Evolutionary conservation across 495 filamentous ascomycete genomes (phyloP), one percentile per base, ranked within the genome.

Genomic region (Aspergillus nanangensis): DNA sequence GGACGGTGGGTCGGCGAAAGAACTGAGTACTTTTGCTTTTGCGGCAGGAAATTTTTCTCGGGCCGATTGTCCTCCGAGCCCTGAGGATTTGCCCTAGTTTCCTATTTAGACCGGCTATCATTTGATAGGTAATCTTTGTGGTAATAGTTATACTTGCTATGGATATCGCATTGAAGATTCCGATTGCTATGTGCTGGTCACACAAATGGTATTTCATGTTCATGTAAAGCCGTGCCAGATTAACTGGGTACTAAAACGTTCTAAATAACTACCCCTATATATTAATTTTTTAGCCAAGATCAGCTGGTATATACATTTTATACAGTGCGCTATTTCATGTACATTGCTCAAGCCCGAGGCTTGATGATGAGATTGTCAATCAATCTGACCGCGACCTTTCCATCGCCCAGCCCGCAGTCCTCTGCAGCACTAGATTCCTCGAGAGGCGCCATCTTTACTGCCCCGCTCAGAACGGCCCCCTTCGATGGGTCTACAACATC

Each of bases 351-450:
- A 19, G 1, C n/a, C 20, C 44, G 56, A 43, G 81, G 77, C 52
- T 76, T 69, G 24, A 93, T 64, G 43, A 94, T 85, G 55, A 97
- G 81, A 55, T 98, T 98, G 60, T 98, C 93, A 61, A 98, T 96
- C 60, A 98, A 66, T 44, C 93, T 76, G 15, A 98, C 93, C 5
- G 88, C 73, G 0, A 82, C 82, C 18, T 71, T 72, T 20, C 82
- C 86, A 53, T 81, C 79, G 5, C 88, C 88, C 31, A 88, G 61
- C 8, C 82, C 82, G 21, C 69, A 63, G 44, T 88, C 81, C 66
- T 97, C 90, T 1, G 74, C 83, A 17, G 78, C 64, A 27, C 69
- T 72, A 1, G 82, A 71, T 36, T 77, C 75, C 58, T 93, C 85
- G 5, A 96, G 66, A 0, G 89, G 87, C 23, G 88, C 63, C 87